Conservation (phyloP, 129 eudicot genomes). For the Helichrysum umbraculigerum region DNA sequence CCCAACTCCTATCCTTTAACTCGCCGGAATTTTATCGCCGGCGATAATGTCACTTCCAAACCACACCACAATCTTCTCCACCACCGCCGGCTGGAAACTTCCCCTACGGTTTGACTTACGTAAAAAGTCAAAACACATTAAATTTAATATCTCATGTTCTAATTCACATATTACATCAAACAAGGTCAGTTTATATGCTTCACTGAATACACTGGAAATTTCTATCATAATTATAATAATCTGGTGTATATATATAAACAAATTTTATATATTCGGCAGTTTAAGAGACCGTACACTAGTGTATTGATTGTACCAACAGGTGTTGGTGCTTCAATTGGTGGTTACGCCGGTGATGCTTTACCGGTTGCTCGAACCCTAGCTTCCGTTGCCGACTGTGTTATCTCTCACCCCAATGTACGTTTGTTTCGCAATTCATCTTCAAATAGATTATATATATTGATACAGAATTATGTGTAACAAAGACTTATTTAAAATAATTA, state of each 20-base stretch:
- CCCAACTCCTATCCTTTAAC: neutral
- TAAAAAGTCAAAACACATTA: constrained; percentile 14
- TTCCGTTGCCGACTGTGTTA: constrained; percentile 89
- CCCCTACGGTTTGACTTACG: constrained; percentile 17
- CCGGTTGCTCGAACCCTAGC: constrained; percentile 94
- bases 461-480: neutral
- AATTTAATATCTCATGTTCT: constrained; percentile 44
- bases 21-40: constrained; percentile 30
- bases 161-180: constrained; percentile 19
- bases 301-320: constrained; percentile 99
- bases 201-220: neutral
- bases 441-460: neutral
- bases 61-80: constrained; percentile 30
- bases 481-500: too few species aligned
- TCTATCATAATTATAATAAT: neutral
- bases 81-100: constrained; percentile 26
- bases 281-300: constrained; percentile 74
- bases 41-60: constrained; percentile 37
- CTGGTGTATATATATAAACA: neutral
- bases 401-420: constrained; percentile 91
- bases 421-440: neutral
- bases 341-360: constrained; percentile 97
- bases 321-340: constrained; percentile 92
- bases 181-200: constrained; percentile 39
- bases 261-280: constrained; percentile 36